phyloP scores from a whole-genome alignment of 306 rosid genomes.

The Trichosanthes truncata region DNA sequence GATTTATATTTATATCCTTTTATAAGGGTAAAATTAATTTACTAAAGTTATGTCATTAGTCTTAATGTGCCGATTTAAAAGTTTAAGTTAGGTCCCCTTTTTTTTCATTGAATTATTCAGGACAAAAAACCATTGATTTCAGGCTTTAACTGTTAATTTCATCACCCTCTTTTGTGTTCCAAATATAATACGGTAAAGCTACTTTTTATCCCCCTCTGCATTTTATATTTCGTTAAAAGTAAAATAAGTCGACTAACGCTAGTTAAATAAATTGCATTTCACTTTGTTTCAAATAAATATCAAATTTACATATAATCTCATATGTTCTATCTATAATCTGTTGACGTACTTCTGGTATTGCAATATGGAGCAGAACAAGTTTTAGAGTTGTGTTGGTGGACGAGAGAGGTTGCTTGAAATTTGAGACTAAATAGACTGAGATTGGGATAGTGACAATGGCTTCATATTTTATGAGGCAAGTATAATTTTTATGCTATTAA shows the following conservation, averaged over 20 bases:
- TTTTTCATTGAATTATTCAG: not conserved
- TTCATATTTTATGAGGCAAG: constrained; percentile 81
- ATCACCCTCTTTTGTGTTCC: not conserved
- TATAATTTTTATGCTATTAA: not conserved
- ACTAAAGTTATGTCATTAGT: no score
- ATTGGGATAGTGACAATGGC: constrained; percentile 62
- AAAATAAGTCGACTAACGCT: no score
- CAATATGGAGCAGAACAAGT: constrained; percentile 6
- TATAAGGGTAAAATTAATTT: no score
- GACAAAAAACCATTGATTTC: not conserved
- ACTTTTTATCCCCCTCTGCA: not conserved
- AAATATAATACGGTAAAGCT: not conserved
- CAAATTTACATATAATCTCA: not conserved
- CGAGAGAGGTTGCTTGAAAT: constrained; percentile 16
- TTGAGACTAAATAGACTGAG: not conserved
- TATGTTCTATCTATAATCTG: not conserved
- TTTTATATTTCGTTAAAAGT: not conserved
- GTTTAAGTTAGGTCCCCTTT: not conserved
- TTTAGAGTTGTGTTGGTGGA: not conserved
- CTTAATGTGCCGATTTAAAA: not conserved
- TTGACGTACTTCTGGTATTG: not conserved
- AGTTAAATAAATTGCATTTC: not conserved
- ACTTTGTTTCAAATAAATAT: not conserved
- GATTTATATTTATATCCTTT: no score
- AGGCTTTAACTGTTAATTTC: not conserved